A percentile compares a stretch with the other conserved stretches of the same genome.
Conservation (phyloP, 441 rosid species). For the Aleurites moluccanus region DNA sequence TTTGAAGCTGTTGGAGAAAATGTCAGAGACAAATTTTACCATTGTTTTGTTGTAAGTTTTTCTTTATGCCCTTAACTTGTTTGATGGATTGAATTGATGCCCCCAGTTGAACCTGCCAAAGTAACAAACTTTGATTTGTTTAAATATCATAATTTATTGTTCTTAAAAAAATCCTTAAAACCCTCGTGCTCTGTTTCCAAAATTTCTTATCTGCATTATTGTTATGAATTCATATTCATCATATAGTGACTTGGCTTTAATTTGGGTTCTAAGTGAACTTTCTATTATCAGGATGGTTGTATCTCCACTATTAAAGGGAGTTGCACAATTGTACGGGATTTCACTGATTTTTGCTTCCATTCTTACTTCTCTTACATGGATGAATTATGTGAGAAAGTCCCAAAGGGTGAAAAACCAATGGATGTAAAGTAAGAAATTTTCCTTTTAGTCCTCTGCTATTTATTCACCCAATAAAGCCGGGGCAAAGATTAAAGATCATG, state of each 20-base stretch:
- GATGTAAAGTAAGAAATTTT: slow-evolving; percentile 50
- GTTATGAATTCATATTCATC: neutral
- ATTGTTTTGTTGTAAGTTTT: slow-evolving; percentile 61
- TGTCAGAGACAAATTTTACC: slow-evolving; percentile 62
- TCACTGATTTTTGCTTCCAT: slow-evolving; percentile 84
- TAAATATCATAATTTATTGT: neutral
- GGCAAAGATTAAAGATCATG: neutral
- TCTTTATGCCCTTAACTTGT: neutral
- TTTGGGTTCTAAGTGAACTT: neutral
- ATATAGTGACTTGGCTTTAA: neutral
- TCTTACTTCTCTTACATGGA: slow-evolving; percentile 91
- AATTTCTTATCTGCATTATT: neutral
- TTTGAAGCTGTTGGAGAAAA: slow-evolving; percentile 71
- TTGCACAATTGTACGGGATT: slow-evolving; percentile 68
- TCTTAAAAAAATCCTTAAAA: neutral
- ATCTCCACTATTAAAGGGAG: slow-evolving; percentile 61
- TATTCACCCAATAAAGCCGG: neutral
- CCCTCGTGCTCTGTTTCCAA: neutral
- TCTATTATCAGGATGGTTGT: slow-evolving; percentile 57
- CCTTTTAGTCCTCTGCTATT: neutral
- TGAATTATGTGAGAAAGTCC: slow-evolving; percentile 59
- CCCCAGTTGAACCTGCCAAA: neutral
- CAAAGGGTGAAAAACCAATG: slow-evolving; percentile 50
- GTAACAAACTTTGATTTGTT: neutral
- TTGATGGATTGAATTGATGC: neutral